phyloP scores from a whole-genome alignment of 2,329 filamentous ascomycete genomes.

The Aspergillus pseudotamarii region DNA sequence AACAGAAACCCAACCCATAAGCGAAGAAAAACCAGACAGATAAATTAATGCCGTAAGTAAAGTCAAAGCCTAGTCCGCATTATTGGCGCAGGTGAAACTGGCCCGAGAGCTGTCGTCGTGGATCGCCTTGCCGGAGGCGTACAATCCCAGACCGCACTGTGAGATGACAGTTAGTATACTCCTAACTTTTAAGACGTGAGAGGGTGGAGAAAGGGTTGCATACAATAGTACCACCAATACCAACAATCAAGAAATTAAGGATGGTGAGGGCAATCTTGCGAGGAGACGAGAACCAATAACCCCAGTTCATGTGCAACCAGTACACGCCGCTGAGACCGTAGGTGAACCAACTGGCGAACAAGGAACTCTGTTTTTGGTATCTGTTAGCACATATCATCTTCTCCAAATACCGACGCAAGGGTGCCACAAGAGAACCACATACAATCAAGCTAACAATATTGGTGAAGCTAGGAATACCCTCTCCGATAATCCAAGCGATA shows the following conservation, averaged over 20 bases:
- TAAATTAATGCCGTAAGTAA: background rate
- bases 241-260: conserved; percentile 49
- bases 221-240: conserved; percentile 33
- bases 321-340: conserved; percentile 50
- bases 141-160: conserved; percentile 41
- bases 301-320: conserved; percentile 53
- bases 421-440: conserved; percentile 4
- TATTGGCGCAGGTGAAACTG: conserved; percentile 45
- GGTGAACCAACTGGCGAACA: conserved; percentile 69
- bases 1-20: background rate
- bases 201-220: background rate
- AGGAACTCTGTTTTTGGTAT: conserved; percentile 42
- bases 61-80: conserved; percentile 17
- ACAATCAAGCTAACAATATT: conserved; percentile 64
- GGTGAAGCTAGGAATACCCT: conserved; percentile 70
- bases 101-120: conserved; percentile 34
- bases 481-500: conserved; percentile 67
- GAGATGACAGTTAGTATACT: background rate
- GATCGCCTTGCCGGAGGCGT: conserved; percentile 41
- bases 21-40: background rate
- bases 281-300: conserved; percentile 43
- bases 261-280: conserved; percentile 49
- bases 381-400: conserved; percentile 17
- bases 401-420: background rate
- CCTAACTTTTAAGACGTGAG: no score